Conservation (phyloP, 192 early-diverging fungal genomes). For the Borealophlyctis nickersoniae region DNA sequence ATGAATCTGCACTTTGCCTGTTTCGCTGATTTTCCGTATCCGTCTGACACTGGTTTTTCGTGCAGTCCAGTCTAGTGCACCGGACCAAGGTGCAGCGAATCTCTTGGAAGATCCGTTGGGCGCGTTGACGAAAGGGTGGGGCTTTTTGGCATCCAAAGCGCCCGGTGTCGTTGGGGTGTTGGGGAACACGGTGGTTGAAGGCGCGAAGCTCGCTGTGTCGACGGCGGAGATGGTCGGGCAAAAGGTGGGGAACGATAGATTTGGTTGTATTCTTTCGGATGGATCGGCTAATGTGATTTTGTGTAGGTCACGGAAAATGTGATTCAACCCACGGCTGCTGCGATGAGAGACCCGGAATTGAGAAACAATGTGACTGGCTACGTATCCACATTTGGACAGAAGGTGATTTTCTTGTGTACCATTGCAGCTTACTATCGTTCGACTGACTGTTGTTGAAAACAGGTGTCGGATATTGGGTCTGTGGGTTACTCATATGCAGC, state of each 20-base stretch:
- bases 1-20: no score
- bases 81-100: slow-evolving; percentile 7
- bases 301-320: slow-evolving; percentile 38
- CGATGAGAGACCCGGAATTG: slow-evolving; percentile 47
- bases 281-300: neutral
- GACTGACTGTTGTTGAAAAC: no score
- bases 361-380: slow-evolving; percentile 39
- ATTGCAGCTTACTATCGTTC: no score
- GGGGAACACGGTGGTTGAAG: slow-evolving; percentile 28
- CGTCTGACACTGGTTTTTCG: neutral
- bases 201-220: slow-evolving; percentile 36
- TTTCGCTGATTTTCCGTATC: neutral
- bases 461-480: no score
- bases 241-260: slow-evolving; percentile 11
- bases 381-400: slow-evolving; percentile 27
- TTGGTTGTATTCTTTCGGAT: neutral
- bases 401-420: no score
- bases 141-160: slow-evolving; percentile 34
- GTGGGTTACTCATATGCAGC: no score
- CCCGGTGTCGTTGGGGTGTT: slow-evolving; percentile 23
- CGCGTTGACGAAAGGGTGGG: slow-evolving; percentile 45
- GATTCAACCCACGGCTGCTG: slow-evolving; percentile 45
- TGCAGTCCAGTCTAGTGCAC: no score
- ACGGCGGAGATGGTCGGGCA: slow-evolving; percentile 41
- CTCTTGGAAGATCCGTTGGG: slow-evolving; percentile 41